Evolutionary conservation across 2,329 filamentous ascomycete genomes (phyloP), one percentile per base, ranked within the genome.

Genomic region (Xylaria arbuscula): DNA sequence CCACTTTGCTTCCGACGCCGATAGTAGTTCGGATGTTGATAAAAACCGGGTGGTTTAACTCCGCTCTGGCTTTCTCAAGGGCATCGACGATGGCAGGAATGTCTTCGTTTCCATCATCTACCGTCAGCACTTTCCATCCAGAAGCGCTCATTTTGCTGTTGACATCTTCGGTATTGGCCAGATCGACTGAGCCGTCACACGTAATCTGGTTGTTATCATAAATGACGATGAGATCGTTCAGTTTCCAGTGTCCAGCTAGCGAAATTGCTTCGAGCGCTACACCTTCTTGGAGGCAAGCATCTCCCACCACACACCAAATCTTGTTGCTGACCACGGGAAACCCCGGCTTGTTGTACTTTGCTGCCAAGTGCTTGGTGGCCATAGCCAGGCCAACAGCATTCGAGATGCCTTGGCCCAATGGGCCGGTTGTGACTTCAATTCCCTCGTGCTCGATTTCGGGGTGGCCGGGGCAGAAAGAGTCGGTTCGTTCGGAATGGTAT

Each of bases 121-220:
- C 79, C 48, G 86, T 83, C 4, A 88, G 79, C 0, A 88, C 84
- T 22, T 86, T 74, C 83, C 84, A 88, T 0, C 85, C 85, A 24
- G 77, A 82, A 0, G 86, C 85, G 6, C 78, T 74, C 85, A 88
- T 87, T 76, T 88, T 88, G 2, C 79, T 77, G 66, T 88, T 87
- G 56, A 87, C 77, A 66, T 88, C 85, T 71, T 88, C 86, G 5
- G 67, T 69, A 54, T 67, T 67, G 9, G 55, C 57, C 50, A 86
- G 74, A 60, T 87, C 84, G 0, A 87, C 82, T 0, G 82, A 81
- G 1, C 86, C 86, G 63, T 88, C 86, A 64, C 86, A 88, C 5
- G 85, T 87, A 40, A 88, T 81, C 67, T 86, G 82, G 73, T 88
- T 88, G 73, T 88, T 88, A 72, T 88, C 86, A 68, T 88, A 88